A percentile compares a stretch with the other conserved stretches of the same genome.
Evolutionary conservation across 2,329 filamentous ascomycete species (phyloP).

Genomic region (Xylariaceae sp.): DNA sequence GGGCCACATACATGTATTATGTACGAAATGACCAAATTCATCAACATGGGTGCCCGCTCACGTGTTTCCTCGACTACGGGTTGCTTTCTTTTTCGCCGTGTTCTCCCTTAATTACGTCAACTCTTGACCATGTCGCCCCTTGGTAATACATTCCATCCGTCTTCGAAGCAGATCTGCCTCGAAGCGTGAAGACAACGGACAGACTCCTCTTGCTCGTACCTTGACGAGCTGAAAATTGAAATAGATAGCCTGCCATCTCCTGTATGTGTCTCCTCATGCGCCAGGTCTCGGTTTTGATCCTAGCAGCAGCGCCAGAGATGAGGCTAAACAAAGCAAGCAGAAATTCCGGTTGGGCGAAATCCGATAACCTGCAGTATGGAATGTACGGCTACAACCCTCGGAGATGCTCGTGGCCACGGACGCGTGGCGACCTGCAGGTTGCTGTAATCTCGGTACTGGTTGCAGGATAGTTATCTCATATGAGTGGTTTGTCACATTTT

Average conservation of each 20-base stretch:
- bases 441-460: neutral
- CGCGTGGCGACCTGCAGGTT: slow-evolving; percentile 11
- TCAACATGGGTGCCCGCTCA: slow-evolving; percentile 8
- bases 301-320: neutral
- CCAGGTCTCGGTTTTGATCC: neutral
- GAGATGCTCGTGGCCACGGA: neutral
- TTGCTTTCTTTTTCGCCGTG: neutral
- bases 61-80: slow-evolving; percentile 16
- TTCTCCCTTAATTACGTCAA: neutral
- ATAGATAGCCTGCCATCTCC: too few relatives aligned
- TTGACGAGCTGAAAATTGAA: too few relatives aligned
- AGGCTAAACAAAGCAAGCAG: neutral
- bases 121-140: neutral
- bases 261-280: neutral
- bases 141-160: neutral
- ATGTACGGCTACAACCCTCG: neutral
- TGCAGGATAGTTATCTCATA: neutral
- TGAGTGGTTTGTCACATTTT: slow-evolving; percentile 9
- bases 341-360: neutral
- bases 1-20: neutral
- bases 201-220: too few relatives aligned
- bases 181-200: neutral
- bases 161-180: neutral
- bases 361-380: neutral
- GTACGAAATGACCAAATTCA: slow-evolving; percentile 4